Evolutionary conservation across 23 red algal species (phyloP).

Genomic region (Gracilaria caudata): DNA sequence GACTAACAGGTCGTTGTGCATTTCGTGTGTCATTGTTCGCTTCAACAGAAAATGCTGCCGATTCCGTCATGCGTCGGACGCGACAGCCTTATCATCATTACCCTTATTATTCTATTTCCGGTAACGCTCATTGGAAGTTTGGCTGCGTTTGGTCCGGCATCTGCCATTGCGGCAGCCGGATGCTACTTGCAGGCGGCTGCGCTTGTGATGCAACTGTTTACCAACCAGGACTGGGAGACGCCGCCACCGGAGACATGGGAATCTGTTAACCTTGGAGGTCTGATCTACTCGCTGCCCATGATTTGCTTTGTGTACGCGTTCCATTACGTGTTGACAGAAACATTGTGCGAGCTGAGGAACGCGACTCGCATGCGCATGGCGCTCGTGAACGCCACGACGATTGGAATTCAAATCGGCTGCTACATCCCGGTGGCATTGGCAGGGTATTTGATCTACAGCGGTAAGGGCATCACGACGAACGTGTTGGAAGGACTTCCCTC

Average conservation of each 20-base stretch:
- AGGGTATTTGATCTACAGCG: constrained; percentile 70
- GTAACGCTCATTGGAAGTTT: constrained; percentile 58
- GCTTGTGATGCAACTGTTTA: constrained; percentile 58
- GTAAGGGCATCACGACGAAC: constrained; percentile 61
- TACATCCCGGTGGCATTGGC: constrained; percentile 72
- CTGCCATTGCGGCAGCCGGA: constrained; percentile 57
- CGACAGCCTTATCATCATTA: constrained; percentile 37
- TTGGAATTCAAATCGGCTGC: constrained; percentile 64
- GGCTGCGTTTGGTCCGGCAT: constrained; percentile 74
- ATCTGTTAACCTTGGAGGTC: constrained; percentile 51
- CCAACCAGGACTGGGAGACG: constrained; percentile 8
- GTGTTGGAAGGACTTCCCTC: constrained; percentile 55
- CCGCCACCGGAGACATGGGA: constrained; percentile 9
- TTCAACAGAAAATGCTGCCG: constrained; percentile 53
- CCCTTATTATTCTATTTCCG: constrained; percentile 52
- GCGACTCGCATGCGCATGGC: constrained; percentile 65
- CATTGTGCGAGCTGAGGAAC: constrained; percentile 67
- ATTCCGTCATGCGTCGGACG: constrained; percentile 38
- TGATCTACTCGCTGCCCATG: constrained; percentile 70
- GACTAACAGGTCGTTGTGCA: not conserved
- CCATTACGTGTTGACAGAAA: constrained; percentile 88
- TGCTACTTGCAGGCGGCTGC: constrained; percentile 79
- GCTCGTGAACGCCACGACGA: constrained; percentile 42
- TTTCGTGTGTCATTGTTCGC: constrained; percentile 2
- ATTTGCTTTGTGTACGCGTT: constrained; percentile 81